Percentiles rank a stretch among this genome's conserved stretches.
phyloP scores from a whole-genome alignment of 1,284 basidiomycete genomes.

The Leccinum subrobustum region DNA sequence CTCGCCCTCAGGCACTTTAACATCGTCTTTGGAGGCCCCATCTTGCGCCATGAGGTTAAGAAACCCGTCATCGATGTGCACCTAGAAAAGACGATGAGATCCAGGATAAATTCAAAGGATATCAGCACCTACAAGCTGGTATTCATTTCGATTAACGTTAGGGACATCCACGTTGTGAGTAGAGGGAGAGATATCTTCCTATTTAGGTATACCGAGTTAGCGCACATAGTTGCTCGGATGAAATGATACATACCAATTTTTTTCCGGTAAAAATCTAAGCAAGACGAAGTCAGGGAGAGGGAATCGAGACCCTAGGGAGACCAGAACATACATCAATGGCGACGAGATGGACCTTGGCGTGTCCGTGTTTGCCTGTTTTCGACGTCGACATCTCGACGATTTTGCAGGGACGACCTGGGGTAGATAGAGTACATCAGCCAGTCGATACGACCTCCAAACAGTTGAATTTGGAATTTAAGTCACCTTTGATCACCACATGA shows the following conservation, averaged over 20 bases:
- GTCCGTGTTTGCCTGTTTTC: conserved; percentile 99
- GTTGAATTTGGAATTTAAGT: not conserved
- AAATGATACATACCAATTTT: conserved; percentile 60
- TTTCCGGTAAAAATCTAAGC: conserved; percentile 91
- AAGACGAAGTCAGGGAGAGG: not conserved
- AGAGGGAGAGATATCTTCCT: conserved; percentile 98
- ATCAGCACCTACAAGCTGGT: conserved; percentile 64
- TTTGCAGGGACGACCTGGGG: conserved; percentile 91
- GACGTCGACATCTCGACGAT: conserved; percentile 99
- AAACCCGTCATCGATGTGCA: conserved; percentile 89
- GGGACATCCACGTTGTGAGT: conserved; percentile 99
- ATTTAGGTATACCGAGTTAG: conserved; percentile 16
- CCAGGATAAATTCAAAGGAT: conserved; percentile 1
- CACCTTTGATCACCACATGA: conserved; percentile 96
- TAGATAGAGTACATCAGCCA: conserved; percentile 5
- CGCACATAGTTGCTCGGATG: not conserved
- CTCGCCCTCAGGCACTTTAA: conserved; percentile 88
- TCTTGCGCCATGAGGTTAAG: conserved; percentile 93
- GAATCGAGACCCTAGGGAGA: conserved; percentile 2
- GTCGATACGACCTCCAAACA: not conserved
- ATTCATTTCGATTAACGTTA: conserved; percentile 88
- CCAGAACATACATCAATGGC: conserved; percentile 83
- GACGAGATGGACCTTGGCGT: conserved; percentile 99
- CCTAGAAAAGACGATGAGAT: conserved; percentile 38
- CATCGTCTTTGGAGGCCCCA: conserved; percentile 90